Evolutionary conservation across 768 basidiomycete genomes (phyloP), one percentile per base, ranked within the genome.

Genomic region (Paxillus rubicundulus): DNA sequence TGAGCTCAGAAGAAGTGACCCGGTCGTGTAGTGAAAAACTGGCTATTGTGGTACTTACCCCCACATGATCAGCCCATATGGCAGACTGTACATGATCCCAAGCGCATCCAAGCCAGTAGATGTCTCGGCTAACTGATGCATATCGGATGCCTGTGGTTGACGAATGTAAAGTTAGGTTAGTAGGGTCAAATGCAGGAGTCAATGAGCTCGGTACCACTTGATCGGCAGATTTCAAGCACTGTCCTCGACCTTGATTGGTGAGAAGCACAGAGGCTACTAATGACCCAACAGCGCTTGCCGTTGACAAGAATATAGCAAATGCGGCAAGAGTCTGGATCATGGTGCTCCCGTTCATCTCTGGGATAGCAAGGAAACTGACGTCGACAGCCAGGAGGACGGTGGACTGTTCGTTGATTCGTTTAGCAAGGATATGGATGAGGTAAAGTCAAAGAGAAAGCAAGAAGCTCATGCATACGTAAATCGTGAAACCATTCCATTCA

Each of bases 171-270:
- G 18, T 9, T 48, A 27, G 18, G 5, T 17, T 33, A 49, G 18
- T 27, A 17, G 41, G 30, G 30, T 24, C 9, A n/a, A 27, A 5
- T 37, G 36, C 33, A 34, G 12, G 5, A 30, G 14, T 24, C 28
- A 13, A 40, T 12, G 20, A 37, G 6, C 32, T 9, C n/a, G 20
- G 28, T 20, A 53, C 47, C 47, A 24, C 52, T 33, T 53, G 46
- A 49, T 48, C 45, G n/a, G 52, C 45, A 27, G 47, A 40, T 9
- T 47, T 7, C 32, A 40, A 21, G 4, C 58, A 51, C 45, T 57
- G 66, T 2, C 59, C 59, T 30, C 70, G 68, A 57, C 73, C 70
- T 43, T 74, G 72, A 17, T 41, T 18, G 18, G 44, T 40, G n/a
- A 55, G 45, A 2, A 51, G n/a, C 44, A 55, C 39, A 8, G 54